These are phyloP conservation scores for Trichoderma sp. DNA, from an alignment of 2,329 filamentous ascomycete species.

Conservation along the genomic window DNA sequence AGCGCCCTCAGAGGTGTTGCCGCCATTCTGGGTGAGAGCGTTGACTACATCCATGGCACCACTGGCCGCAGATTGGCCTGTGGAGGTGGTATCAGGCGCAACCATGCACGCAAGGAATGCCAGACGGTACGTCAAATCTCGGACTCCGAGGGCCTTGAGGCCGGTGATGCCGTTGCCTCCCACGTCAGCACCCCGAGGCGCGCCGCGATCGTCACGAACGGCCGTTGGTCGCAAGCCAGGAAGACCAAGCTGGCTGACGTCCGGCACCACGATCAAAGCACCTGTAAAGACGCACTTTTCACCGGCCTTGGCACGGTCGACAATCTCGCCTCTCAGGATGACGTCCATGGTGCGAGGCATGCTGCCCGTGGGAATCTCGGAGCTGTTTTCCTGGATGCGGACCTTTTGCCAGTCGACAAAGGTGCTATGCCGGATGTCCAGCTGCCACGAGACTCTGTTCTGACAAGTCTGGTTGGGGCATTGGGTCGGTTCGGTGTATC, in stretches of 20 bases:
- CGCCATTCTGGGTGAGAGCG: conserved; percentile 67
- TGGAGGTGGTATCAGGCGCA: conserved; percentile 79
- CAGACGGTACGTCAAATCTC: conserved; percentile 91
- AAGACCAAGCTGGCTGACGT: conserved; percentile 91
- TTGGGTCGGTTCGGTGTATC: conserved; percentile 94
- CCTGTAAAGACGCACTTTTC: conserved; percentile 99
- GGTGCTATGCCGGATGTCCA: conserved; percentile 96
- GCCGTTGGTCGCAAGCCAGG: conserved; percentile 83
- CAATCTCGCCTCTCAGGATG: conserved; percentile 93
- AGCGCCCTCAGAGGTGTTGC: conserved; percentile 60
- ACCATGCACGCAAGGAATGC: conserved; percentile 99
- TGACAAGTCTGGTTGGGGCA: conserved; percentile 86
- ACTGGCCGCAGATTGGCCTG: conserved; percentile 69
- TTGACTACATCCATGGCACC: conserved; percentile 78
- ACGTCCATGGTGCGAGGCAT: conserved; percentile 99
- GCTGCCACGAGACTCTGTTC: conserved; percentile 88
- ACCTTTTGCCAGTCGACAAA: conserved; percentile 99
- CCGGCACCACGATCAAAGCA: conserved; percentile 92
- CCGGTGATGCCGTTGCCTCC: conserved; percentile 85
- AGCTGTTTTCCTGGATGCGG: conserved; percentile 96
- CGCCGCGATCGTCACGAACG: conserved; percentile 77
- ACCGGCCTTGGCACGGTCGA: conserved; percentile 93
- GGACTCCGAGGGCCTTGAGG: conserved; percentile 88
- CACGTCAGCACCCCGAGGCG: conserved; percentile 72
- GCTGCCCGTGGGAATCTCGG: conserved; percentile 95